Evolutionary conservation across 768 basidiomycete species (phyloP), one percentile per base, ranked within the genome.

Genomic region (Trametes coccinea): DNA sequence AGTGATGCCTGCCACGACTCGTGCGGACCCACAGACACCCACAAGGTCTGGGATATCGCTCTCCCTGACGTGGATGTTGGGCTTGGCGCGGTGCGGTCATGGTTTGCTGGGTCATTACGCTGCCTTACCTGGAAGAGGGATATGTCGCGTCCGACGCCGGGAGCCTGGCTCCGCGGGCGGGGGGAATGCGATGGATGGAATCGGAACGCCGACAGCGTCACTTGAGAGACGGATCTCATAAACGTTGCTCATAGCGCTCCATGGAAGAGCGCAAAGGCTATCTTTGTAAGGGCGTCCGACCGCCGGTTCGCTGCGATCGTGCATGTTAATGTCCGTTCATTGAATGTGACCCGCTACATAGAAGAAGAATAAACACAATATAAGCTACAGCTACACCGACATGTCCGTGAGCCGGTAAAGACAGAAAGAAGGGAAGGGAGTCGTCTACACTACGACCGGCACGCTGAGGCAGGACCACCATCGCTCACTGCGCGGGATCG

Each of bases 11-110:
- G 22, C 22, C 22, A 22, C 22, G 22, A 22, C 22, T 22, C 22
- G 22, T 16, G 30, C 16, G 60, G 60, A 61, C 60, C 60, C 48
- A 61, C 54, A 61, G 22, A 53, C 53, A 56, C 60, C 60, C 60
- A 61, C 49, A 61, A 43, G 8, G 30, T n/a, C 40, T n/a, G 17
- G 40, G 47, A 45, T 29, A 39, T 47, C 39, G 43, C 37, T 29
- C 16, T 51, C 48, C 49, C 46, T 22, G 50, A 37, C 11, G 37
- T 14, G 37, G 6, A 17, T 3, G 44, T 11, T 33, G 31, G 45
- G 54, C 17, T 14, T 6, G n/a, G 8, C 37, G 22, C 22, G 22
- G 22, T 22, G 22, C 22, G 22, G 22, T 22, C 22, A 22, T 22
- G 22, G 22, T 22, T 22, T 22, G 22, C 22, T 22, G 22, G 22